Evolutionary conservation across 2,329 filamentous ascomycete species (phyloP), one percentile per base, ranked within the genome.

Genomic region (Cercospora sesami): DNA sequence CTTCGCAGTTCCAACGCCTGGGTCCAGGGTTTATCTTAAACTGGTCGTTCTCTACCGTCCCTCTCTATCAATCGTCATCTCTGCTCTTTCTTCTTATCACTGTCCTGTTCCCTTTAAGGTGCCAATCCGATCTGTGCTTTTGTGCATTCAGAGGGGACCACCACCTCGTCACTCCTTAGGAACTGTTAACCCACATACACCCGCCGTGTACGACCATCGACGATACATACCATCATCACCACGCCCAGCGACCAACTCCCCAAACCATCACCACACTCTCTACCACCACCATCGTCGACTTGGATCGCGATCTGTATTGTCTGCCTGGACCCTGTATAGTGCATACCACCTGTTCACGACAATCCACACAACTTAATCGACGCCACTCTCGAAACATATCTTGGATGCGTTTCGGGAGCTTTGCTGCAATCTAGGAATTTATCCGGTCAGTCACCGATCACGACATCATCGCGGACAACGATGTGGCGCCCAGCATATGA

Each of bases 11-110:
- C 73, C 67, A 65, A 70, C 67, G 67, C 66, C 68, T 65, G 63
- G 65, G 68, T 73, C 73, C 74, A 75, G 72, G 73, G 73, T 75
- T 75, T 73, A 74, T 75, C 69, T 69, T 73, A 68, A 73, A 74
- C 70, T 68, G 69, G 65, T 70, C 70, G 68, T 70, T 69, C 65
- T 66, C 39, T 69, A 66, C 63, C 59, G 70, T 73, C 72, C 23
- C 63, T 63, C 71, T 73, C 71, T 5, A 48, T 68, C 69, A 69
- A 70, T 73, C 68, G 69, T 71, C 71, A 68, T 73, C 73, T 71
- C 68, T 71, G 68, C 67, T 69, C 67, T 73, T 69, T 70, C 66
- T 64, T 72, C 71, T 69, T 66, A 14, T 57, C 26, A 57, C 53
- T 23, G 21, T 26, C 45, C 70, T 66, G 68, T 73, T 73, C 69